Evolutionary conservation across 2,329 filamentous ascomycete genomes (phyloP), one percentile per base, ranked within the genome.

Genomic region (Oidium heveae): DNA sequence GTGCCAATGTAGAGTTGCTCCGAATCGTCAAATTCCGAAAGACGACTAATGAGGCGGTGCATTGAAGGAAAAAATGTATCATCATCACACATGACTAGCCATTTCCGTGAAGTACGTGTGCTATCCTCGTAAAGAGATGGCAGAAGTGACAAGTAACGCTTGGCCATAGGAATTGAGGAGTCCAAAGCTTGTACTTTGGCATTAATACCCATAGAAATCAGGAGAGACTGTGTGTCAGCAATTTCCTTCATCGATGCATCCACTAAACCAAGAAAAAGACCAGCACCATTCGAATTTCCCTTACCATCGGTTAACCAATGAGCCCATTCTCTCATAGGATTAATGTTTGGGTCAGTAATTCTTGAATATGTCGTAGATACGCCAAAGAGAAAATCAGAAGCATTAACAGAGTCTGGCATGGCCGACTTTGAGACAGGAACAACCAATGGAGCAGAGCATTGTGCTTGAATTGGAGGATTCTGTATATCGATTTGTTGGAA

Each of bases 261-360:
- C 15, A 77, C 62, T 1, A 78, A 69, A 60, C 75, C 68, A 5
- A 77, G 66, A 12, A 78, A 63, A 55, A 78, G 66, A 62, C 76
- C 76, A 47, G 70, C 75, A 18, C 75, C 75, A 58, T 78, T 78
- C 34, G 74, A 74, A 54, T 69, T 66, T 47, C 74, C 74, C 51
- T 70, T 69, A 56, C 72, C 71, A 61, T 78, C 72, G 2, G 75
- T 77, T 56, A 78, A 67, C 75, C 75, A 78, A 63, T 73, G 76
- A 5, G 72, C 70, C 75, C 75, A 78, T 62, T 78, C 75, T 57
- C 73, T 72, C 53, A 77, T 71, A 0, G 74, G 72, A 54, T 68
- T 72, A 2, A 71, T 76, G 54, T 69, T 68, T 0, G 69, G 66
- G 58, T 74, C 71, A 61, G 67, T 73, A 59, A 78, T 72, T 55